Conservation (phyloP, 441 rosid genomes). For the Croton setiger region DNA sequence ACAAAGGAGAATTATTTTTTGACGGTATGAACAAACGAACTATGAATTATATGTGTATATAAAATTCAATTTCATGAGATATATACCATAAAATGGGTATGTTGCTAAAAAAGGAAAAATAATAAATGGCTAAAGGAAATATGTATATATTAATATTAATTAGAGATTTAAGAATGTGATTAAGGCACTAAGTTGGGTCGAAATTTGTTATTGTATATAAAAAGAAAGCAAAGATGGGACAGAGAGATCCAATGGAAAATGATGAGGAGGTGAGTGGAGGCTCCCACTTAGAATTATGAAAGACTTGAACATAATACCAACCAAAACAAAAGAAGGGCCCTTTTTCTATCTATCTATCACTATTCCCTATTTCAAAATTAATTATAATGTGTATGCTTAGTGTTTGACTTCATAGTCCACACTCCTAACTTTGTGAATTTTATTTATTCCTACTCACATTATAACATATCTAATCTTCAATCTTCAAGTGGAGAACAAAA, state of each 20-base stretch:
- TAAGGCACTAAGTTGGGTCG: background rate
- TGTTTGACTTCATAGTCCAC: conserved; percentile 29
- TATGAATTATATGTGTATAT: too few species aligned
- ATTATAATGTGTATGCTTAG: background rate
- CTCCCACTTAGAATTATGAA: conserved; percentile 60
- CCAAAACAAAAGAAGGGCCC: conserved; percentile 12
- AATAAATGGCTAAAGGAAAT: background rate
- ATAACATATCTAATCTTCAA: conserved; percentile 17
- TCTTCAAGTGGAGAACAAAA: conserved; percentile 51
- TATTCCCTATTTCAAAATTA: background rate
- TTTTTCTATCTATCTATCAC: background rate
- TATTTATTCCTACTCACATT: background rate
- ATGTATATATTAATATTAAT: background rate
- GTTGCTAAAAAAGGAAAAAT: too few species aligned
- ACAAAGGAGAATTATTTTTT: too few species aligned
- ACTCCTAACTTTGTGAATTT: conserved; percentile 7
- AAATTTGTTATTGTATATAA: background rate
- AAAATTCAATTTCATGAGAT: too few species aligned
- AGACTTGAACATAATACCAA: conserved; percentile 50
- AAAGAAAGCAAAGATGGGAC: background rate
- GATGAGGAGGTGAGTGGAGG: conserved; percentile 30
- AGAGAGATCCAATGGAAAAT: conserved; percentile 6
- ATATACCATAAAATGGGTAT: too few species aligned
- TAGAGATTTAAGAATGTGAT: background rate
- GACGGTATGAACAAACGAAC: too few species aligned